A percentile compares a stretch with the other conserved stretches of the same genome.
phyloP scores from a whole-genome alignment of 345 rosid species.

The Brassica carinata region DNA sequence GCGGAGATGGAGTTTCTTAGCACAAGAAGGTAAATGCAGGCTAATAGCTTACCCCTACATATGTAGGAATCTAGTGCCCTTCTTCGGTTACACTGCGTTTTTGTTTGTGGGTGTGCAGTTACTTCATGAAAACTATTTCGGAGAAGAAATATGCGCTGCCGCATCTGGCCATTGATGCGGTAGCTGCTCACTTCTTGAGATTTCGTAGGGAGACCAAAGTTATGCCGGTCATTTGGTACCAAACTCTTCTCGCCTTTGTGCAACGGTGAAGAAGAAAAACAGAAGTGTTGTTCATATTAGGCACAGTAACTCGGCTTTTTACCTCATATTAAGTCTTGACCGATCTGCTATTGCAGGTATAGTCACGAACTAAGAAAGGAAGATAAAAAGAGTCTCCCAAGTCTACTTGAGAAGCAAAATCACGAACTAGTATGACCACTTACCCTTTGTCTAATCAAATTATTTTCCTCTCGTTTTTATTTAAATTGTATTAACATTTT shows the following conservation, averaged over 20 bases:
- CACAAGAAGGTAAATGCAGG: slow-evolving; percentile 5
- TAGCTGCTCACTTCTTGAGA: slow-evolving; percentile 8
- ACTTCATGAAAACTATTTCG: slow-evolving; percentile 10
- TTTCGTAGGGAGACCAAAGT: slow-evolving; percentile 1
- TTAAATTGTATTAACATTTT: no score
- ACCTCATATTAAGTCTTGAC: no score
- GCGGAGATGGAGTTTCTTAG: background rate
- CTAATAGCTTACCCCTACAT: background rate
- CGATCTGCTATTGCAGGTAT: slow-evolving; percentile 12
- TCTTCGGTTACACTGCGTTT: background rate
- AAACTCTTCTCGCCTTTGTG: slow-evolving; percentile 3
- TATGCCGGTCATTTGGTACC: slow-evolving; percentile 2
- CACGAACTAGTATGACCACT: slow-evolving; percentile 3
- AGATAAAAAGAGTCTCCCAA: slow-evolving; percentile 14
- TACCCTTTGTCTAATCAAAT: background rate
- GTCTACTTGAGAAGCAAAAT: slow-evolving; percentile 24
- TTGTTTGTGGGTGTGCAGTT: slow-evolving; percentile 7
- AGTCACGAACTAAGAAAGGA: slow-evolving; percentile 12
- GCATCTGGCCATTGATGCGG: background rate
- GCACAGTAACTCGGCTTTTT: no score
- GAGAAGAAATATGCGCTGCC: slow-evolving; percentile 12
- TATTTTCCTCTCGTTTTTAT: background rate
- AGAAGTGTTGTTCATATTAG: no score
- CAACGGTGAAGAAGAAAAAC: background rate
- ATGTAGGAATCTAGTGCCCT: background rate